These are phyloP conservation scores for Gaeumannomyces sp. DNA, from an alignment of 2,329 filamentous ascomycete species.

Conservation along the genomic window DNA sequence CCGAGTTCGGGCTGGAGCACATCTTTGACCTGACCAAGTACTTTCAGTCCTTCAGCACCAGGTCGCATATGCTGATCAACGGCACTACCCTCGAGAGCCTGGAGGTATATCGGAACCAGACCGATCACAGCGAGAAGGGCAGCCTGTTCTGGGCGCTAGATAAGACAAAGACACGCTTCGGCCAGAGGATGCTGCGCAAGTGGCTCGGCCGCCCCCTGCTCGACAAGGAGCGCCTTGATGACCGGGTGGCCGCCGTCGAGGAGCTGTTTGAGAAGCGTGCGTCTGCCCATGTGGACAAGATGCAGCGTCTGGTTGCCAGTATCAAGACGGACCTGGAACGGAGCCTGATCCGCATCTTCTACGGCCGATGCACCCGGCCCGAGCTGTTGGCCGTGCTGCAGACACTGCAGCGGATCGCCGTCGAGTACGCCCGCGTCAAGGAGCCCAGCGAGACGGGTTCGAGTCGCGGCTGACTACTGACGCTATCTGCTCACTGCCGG, in stretches of 20 bases:
- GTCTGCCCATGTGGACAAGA: slow-evolving; percentile 61
- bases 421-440: slow-evolving; percentile 66
- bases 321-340: slow-evolving; percentile 83
- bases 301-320: slow-evolving; percentile 64
- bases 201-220: slow-evolving; percentile 92
- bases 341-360: slow-evolving; percentile 91
- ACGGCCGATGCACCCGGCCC: slow-evolving; percentile 86
- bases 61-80: slow-evolving; percentile 93
- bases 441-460: slow-evolving; percentile 65
- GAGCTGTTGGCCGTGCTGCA: slow-evolving; percentile 83
- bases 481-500: slow-evolving; percentile 69
- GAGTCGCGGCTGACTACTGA: slow-evolving; percentile 60
- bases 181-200: slow-evolving; percentile 79
- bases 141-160: slow-evolving; percentile 95
- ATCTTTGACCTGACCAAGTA: slow-evolving; percentile 96
- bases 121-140: slow-evolving; percentile 76
- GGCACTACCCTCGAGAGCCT: slow-evolving; percentile 91
- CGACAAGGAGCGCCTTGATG: slow-evolving; percentile 66
- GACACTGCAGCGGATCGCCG: slow-evolving; percentile 73
- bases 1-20: slow-evolving; percentile 88
- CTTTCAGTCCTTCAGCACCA: slow-evolving; percentile 89
- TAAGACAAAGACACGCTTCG: slow-evolving; percentile 84
- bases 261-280: slow-evolving; percentile 70
- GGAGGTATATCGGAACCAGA: slow-evolving; percentile 93
- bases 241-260: slow-evolving; percentile 76